A percentile compares a stretch with the other conserved stretches of the same genome.
Conservation (phyloP, 163 green algal species). For the Chlorella variabilis region DNA sequence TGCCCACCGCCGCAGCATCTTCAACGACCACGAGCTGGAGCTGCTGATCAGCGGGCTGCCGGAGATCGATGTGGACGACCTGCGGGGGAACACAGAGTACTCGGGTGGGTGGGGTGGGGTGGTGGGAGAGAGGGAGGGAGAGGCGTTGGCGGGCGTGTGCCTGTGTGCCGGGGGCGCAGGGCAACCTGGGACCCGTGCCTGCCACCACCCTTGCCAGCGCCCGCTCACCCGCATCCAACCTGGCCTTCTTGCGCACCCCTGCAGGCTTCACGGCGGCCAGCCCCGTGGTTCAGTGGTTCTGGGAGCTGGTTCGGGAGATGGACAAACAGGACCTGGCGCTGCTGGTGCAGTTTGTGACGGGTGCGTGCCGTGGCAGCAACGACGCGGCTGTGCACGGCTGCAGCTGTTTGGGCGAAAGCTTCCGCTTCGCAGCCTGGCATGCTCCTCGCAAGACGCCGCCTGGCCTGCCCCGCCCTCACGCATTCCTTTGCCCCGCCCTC, state of each 20-base stretch:
- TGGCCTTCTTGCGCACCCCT: too few relatives aligned
- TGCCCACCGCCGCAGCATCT: constrained; percentile 64
- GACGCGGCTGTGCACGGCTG: neutral
- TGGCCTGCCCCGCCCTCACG: neutral
- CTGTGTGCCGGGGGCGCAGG: too few relatives aligned
- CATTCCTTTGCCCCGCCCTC: neutral
- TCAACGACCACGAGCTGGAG: constrained; percentile 98
- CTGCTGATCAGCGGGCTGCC: constrained; percentile 96
- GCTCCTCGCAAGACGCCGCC: too few relatives aligned
- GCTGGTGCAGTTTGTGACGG: constrained; percentile 94
- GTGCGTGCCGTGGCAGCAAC: constrained; percentile 29
- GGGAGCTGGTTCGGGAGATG: constrained; percentile 90
- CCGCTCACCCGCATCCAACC: too few relatives aligned
- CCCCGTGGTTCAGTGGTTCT: constrained; percentile 95
- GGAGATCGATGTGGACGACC: constrained; percentile 91
- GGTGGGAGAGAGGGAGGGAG: too few relatives aligned
- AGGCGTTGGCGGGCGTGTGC: too few relatives aligned
- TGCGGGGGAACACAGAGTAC: constrained; percentile 30
- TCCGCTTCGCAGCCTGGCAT: too few relatives aligned
- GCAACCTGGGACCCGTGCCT: too few relatives aligned
- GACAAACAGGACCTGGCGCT: constrained; percentile 88
- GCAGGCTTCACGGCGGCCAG: constrained; percentile 78
- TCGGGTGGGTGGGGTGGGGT: constrained; percentile 2
- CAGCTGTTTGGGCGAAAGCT: neutral
- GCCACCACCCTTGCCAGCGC: too few relatives aligned